phyloP scores from a whole-genome alignment of 345 rosid genomes.

The Syzygium aqueum region DNA sequence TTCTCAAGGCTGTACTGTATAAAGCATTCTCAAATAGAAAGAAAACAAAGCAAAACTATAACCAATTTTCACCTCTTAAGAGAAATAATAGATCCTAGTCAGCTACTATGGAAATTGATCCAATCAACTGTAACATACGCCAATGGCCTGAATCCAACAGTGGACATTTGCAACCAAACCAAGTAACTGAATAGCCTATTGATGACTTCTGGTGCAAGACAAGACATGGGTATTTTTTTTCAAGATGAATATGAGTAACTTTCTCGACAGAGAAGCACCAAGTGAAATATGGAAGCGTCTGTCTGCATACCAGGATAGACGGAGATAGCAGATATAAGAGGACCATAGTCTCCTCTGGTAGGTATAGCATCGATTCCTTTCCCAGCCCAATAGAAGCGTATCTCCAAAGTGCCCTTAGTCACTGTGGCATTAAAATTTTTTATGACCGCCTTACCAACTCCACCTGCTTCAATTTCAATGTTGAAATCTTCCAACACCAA shows the following conservation, averaged over 20 bases:
- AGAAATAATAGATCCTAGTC: background rate
- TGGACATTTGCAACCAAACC: background rate
- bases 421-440: slow-evolving; percentile 12
- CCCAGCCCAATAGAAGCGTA: slow-evolving; percentile 55
- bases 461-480: slow-evolving; percentile 39
- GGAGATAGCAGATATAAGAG: slow-evolving; percentile 59
- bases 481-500: slow-evolving; percentile 41
- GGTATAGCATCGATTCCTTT: slow-evolving; percentile 51
- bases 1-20: background rate
- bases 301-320: background rate
- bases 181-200: background rate
- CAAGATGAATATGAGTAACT: background rate
- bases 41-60: background rate
- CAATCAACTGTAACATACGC: background rate
- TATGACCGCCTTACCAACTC: slow-evolving; percentile 23
- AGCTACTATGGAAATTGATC: background rate
- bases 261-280: background rate
- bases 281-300: background rate
- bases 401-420: slow-evolving; percentile 30
- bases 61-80: background rate
- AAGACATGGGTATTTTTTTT: too few relatives aligned
- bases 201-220: background rate
- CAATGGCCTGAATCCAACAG: background rate
- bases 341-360: slow-evolving; percentile 38
- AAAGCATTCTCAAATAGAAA: background rate